Percentiles rank a stretch among this genome's conserved stretches.
These are phyloP conservation scores for Mentha longifolia DNA, from an alignment of 257 asterid genomes.

Conservation along the genomic window DNA sequence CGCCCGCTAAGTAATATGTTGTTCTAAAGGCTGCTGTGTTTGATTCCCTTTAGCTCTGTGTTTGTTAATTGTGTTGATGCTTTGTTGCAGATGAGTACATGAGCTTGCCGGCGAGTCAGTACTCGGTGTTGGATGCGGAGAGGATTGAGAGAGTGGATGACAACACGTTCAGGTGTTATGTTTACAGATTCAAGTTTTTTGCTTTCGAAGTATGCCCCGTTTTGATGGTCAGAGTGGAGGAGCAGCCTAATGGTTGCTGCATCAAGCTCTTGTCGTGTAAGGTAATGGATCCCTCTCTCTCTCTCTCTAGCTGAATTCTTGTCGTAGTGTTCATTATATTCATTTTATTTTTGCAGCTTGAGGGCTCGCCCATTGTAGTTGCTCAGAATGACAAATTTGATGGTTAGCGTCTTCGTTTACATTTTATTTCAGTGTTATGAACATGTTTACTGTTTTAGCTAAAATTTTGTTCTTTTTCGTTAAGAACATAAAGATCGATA, in stretches of 20 bases:
- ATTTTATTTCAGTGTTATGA: constrained; percentile 10
- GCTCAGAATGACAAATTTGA: constrained; percentile 93
- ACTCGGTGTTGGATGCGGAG: constrained; percentile 97
- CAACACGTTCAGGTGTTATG: constrained; percentile 85
- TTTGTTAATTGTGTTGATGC: background rate
- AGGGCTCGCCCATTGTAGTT: constrained; percentile 83
- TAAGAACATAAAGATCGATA: background rate
- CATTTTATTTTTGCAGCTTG: constrained; percentile 65
- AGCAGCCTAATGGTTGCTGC: constrained; percentile 89
- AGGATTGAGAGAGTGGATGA: constrained; percentile 95
- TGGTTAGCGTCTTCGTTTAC: constrained; percentile 51
- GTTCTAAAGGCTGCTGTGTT: background rate
- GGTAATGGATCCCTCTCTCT: constrained; percentile 41
- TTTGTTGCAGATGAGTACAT: constrained; percentile 70
- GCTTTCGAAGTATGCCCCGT: constrained; percentile 93
- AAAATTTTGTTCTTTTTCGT: background rate
- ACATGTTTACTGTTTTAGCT: background rate
- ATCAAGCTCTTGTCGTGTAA: constrained; percentile 93
- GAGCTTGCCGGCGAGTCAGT: constrained; percentile 99
- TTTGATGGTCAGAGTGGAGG: constrained; percentile 92
- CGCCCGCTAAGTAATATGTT: constrained; percentile 68
- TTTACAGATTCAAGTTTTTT: constrained; percentile 78
- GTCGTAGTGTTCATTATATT: constrained; percentile 5
- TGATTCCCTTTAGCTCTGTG: background rate
- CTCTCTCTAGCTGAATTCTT: background rate